Evolutionary conservation across 495 filamentous ascomycete species (phyloP).

Genomic region (Penicillium robsamsonii): DNA sequence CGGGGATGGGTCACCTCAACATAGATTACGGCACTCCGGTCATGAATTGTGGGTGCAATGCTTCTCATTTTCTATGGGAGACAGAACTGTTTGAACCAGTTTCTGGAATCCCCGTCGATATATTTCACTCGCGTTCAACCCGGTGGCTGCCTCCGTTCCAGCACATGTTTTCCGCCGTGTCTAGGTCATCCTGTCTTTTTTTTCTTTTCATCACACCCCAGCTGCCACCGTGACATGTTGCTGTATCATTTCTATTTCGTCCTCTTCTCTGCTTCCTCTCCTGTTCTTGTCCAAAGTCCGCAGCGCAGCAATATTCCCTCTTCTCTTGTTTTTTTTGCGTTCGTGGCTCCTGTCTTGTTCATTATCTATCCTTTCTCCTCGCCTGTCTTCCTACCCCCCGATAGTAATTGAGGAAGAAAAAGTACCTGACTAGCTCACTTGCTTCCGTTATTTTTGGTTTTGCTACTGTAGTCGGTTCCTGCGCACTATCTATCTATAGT

Average conservation of each 20-base stretch:
- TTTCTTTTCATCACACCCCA: constrained; percentile 20
- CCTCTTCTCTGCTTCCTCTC: constrained; percentile 23
- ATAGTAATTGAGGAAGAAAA: constrained; percentile 44
- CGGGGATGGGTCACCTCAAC: constrained; percentile 25
- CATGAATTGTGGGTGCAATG: constrained; percentile 26
- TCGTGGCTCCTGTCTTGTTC: constrained; percentile 30
- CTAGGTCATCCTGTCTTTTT: constrained; percentile 25
- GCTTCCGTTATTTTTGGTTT: neutral
- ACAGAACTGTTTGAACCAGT: neutral
- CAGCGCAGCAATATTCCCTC: constrained; percentile 47
- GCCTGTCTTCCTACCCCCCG: constrained; percentile 30
- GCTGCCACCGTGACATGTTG: constrained; percentile 11
- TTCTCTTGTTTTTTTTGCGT: constrained; percentile 37
- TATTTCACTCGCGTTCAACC: neutral
- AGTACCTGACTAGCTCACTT: constrained; percentile 22
- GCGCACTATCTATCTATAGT: neutral
- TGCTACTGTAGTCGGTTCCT: neutral
- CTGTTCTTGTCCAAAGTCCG: constrained; percentile 44
- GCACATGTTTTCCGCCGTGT: constrained; percentile 21
- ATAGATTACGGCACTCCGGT: constrained; percentile 26
- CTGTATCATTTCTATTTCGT: constrained; percentile 23
- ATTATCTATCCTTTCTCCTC: constrained; percentile 31
- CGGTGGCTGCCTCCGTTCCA: neutral
- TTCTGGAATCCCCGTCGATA: neutral
- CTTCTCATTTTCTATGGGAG: constrained; percentile 6